A percentile compares a stretch with the other conserved stretches of the same genome.
Conservation (phyloP, 2,329 filamentous ascomycete species). For the Coniochaeta sp. region DNA sequence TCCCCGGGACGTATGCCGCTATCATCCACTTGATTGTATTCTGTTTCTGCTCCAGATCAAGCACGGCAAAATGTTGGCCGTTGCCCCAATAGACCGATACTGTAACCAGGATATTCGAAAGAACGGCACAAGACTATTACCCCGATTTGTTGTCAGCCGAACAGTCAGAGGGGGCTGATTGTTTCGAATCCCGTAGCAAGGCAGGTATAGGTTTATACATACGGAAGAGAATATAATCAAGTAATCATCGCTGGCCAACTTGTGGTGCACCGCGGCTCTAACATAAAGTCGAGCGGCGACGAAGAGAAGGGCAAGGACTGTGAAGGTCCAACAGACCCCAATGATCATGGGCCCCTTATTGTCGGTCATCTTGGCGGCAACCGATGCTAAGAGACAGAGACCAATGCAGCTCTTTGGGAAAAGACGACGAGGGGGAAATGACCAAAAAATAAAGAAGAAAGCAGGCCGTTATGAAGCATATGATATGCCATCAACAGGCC, state of each 20-base stretch:
- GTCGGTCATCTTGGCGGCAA: neutral
- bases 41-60: slow-evolving; percentile 6
- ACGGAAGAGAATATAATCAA: neutral
- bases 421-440: neutral
- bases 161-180: neutral
- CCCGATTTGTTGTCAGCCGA: neutral
- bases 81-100: slow-evolving; percentile 13
- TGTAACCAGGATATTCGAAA: slow-evolving; percentile 10
- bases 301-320: neutral
- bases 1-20: slow-evolving; percentile 17
- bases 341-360: neutral
- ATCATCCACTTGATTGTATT: slow-evolving; percentile 15
- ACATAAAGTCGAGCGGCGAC: neutral
- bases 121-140: slow-evolving; percentile 1
- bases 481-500: neutral
- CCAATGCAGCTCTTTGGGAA: neutral
- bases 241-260: neutral
- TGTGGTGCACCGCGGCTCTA: neutral
- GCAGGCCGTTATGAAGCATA: neutral
- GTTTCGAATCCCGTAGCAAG: neutral
- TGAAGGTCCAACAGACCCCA: neutral
- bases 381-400: neutral
- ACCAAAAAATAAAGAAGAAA: neutral
- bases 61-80: slow-evolving; percentile 11
- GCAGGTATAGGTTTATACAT: neutral